phyloP scores from a whole-genome alignment of 495 filamentous ascomycete genomes.

The Podospora sp. region DNA sequence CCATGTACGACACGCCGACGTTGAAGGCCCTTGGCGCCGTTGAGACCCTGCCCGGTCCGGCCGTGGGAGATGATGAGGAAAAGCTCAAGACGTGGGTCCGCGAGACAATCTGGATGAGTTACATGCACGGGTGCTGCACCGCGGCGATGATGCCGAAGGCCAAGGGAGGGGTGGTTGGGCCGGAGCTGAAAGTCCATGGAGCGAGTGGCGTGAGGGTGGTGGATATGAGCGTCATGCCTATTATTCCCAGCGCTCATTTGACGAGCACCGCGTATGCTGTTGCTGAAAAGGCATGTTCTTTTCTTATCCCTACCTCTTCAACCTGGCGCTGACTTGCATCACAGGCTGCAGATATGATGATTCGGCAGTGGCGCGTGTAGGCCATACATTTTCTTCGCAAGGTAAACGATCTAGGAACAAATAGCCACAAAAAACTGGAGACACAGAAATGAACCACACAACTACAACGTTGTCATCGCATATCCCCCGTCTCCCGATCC shows the following conservation, averaged over 20 bases:
- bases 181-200: slow-evolving; percentile 43
- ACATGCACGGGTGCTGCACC: slow-evolving; percentile 44
- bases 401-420: no score
- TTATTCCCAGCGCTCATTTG: slow-evolving; percentile 39
- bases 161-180: slow-evolving; percentile 52
- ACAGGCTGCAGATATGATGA: slow-evolving; percentile 56
- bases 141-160: slow-evolving; percentile 57
- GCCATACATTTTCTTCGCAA: no score
- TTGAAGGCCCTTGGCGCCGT: slow-evolving; percentile 20
- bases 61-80: slow-evolving; percentile 9
- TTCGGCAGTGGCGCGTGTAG: slow-evolving; percentile 26
- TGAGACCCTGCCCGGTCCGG: slow-evolving; percentile 16
- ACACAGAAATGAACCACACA: no score
- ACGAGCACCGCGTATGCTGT: slow-evolving; percentile 27
- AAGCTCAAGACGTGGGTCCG: slow-evolving; percentile 20
- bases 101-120: slow-evolving; percentile 13
- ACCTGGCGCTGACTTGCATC: slow-evolving; percentile 33
- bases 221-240: slow-evolving; percentile 65
- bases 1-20: slow-evolving; percentile 25
- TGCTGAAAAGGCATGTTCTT: slow-evolving; percentile 24
- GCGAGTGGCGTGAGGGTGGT: slow-evolving; percentile 43
- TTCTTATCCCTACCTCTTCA: no score
- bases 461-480: no score
- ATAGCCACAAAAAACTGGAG: no score
- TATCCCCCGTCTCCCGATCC: no score